phyloP scores from a whole-genome alignment of 148 eudicot species.

The Hydrangea macrophylla region DNA sequence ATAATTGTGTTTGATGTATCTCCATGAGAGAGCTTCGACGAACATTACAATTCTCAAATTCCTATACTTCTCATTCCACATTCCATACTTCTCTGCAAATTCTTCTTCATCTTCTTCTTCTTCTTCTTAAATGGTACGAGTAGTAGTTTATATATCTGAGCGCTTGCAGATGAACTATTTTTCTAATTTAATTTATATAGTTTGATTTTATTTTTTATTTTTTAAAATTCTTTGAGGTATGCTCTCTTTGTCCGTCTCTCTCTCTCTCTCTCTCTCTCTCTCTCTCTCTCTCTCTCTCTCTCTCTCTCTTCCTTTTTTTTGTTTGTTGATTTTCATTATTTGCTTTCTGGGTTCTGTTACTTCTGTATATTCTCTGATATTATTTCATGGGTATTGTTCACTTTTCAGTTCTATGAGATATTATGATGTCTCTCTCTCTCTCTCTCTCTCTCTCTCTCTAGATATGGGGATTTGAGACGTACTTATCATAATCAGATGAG shows the following conservation, averaged over 20 bases:
- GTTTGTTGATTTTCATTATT: neutral
- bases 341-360: slow-evolving; percentile 8
- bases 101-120: too few relatives aligned
- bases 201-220: slow-evolving; percentile 8
- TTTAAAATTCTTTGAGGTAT: neutral
- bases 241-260: slow-evolving; percentile 3
- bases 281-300: slow-evolving; percentile 18
- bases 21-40: slow-evolving; percentile 14
- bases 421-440: neutral
- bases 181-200: slow-evolving; percentile 4
- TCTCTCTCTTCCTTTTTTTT: slow-evolving; percentile 15
- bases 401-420: slow-evolving; percentile 1
- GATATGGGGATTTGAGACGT: slow-evolving; percentile 17
- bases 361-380: neutral
- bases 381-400: neutral
- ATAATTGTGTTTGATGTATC: slow-evolving; percentile 9
- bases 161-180: neutral
- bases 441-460: neutral
- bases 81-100: slow-evolving; percentile 25
- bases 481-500: slow-evolving; percentile 16
- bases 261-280: slow-evolving; percentile 18
- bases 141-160: slow-evolving; percentile 3
- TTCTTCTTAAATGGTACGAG: slow-evolving; percentile 7
- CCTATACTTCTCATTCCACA: slow-evolving; percentile 18
- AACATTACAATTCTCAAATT: slow-evolving; percentile 3